Conservation (phyloP, 345 rosid genomes). For the Arabidopsis thaliana region TAIR10.1 NC_003076.8:10189001-10189500, state of each 20-base stretch:
- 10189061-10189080: constrained; percentile 93
- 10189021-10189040: constrained; percentile 62
- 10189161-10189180: constrained; percentile 78
- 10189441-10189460: constrained; percentile 48
- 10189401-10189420: constrained; percentile 50
- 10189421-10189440: constrained; percentile 57
- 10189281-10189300: constrained; percentile 52
- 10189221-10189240: constrained; percentile 80
- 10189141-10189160: constrained; percentile 71
- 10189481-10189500: constrained; percentile 75
- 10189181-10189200: constrained; percentile 82
- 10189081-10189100: constrained; percentile 94
- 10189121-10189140: constrained; percentile 55
- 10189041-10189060: constrained; percentile 58
- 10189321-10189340: constrained; percentile 49
- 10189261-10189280: constrained; percentile 90
- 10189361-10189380: constrained; percentile 74
- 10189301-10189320: not conserved
- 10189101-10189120: constrained; percentile 87
- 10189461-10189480: constrained; percentile 79
- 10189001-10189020: constrained; percentile 77
- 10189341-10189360: constrained; percentile 52
- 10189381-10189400: constrained; percentile 87
- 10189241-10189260: constrained; percentile 62
- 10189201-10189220: constrained; percentile 70